phyloP scores from a whole-genome alignment of 345 rosid species.

The Eucalyptus caleyi region DNA sequence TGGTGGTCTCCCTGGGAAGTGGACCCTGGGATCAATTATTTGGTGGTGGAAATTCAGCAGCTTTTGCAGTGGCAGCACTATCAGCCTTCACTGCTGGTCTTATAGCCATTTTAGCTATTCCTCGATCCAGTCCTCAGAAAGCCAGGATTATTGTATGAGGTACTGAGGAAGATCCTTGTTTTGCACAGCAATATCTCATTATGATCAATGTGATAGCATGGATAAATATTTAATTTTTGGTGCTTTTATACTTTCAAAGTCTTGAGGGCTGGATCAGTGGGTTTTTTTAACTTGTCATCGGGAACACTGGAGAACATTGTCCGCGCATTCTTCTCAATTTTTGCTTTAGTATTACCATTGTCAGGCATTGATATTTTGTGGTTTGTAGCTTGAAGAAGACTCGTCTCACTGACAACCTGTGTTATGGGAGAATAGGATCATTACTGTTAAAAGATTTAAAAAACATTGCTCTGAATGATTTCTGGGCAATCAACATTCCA shows the following conservation, averaged over 20 bases:
- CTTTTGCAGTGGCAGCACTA: constrained; percentile 65
- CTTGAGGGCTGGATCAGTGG: not conserved
- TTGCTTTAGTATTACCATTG: not conserved
- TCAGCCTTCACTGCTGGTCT: constrained; percentile 57
- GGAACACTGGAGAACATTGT: not conserved
- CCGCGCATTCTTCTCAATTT: not conserved
- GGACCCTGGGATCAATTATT: constrained; percentile 92
- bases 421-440: not conserved
- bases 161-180: constrained; percentile 13
- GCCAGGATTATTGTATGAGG: constrained; percentile 38
- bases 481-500: not conserved
- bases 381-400: not conserved
- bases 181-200: not conserved
- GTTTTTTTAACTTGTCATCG: not conserved
- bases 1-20: constrained; percentile 62
- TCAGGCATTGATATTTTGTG: not conserved
- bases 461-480: not conserved
- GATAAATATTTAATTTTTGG: not conserved
- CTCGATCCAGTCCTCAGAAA: constrained; percentile 58
- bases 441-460: not conserved
- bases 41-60: constrained; percentile 86
- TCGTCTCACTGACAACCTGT: not conserved
- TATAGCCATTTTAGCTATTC: constrained; percentile 77
- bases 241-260: not conserved
- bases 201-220: not conserved